Base-by-base conservation (phyloP, 2,329 filamentous ascomycete species). In the Paraphaeosphaeria sporulosa region DNA sequence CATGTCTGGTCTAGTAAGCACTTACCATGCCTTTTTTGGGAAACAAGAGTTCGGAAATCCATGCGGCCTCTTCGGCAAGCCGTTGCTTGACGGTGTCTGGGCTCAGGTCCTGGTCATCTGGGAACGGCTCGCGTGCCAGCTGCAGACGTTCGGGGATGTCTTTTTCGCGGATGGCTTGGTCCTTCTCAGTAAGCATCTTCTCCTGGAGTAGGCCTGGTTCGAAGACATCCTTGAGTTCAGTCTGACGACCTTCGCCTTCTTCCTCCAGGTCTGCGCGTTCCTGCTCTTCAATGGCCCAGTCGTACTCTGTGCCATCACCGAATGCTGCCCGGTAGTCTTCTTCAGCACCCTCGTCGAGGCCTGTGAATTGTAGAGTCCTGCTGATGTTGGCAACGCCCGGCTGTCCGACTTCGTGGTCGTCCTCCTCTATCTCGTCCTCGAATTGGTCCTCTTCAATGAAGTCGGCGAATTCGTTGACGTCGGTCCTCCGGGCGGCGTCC, bases 241-340 rank as follows among this genome's bases (percentile, higher is more conserved):
- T 87, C 47, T 90, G 89, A 71, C 94, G 91, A 66, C 96, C 92
- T 63, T 92, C 91, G 61, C 89, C 86, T 66, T 91, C 85, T 59
- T 90, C 88, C 50, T 92, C 89, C 66, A 96, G 92, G 59, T 88
- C 85, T 66, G 94, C 90, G 52, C 93, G 90, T 48, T 95, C 91
- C 77, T 98, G 94, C 72, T 94, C 84, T 55, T 94, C 91, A 50
- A 99, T 82, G 9, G 94, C 95, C 89, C 96, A 99, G 69, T 94
- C 90, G 74, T 98, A 99, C 73, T 99, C 95, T 65, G 92, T 93
- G 58, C 95, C 94, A 73, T 96, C 93, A 63, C 95, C 95, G 70
- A 99, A 99, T 40, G 97, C 97, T 58, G 90, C 90, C 69, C 95
- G 90, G 90, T 98, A 96, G 74, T 98, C 95, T 75, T 98, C 94